Percentiles rank a stretch among this genome's conserved stretches.
These are phyloP conservation scores for Puccinia hordei DNA, from an alignment of 1,284 basidiomycete genomes.

Conservation along the genomic window DNA sequence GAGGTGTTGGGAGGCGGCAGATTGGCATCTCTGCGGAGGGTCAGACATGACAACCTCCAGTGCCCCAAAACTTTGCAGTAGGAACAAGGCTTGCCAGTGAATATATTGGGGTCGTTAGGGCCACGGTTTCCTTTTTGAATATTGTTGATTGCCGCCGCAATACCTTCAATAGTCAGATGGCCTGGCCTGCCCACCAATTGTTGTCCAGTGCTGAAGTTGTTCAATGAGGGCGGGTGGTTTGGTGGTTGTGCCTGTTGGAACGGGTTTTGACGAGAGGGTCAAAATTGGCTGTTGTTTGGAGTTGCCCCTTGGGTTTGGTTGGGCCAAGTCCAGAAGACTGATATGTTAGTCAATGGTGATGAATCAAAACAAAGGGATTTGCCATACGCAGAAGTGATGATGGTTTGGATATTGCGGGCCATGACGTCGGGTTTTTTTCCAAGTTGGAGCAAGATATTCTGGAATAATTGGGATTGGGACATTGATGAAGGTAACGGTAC, in stretches of 20 bases:
- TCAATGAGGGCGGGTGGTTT: neutral
- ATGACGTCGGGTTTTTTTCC: neutral
- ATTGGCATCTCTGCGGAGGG: constrained; percentile 1
- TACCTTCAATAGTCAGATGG: neutral
- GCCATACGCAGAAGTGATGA: constrained; percentile 9
- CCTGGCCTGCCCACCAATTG: neutral
- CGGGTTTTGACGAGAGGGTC: neutral
- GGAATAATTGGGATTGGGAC: neutral
- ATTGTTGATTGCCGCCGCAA: neutral
- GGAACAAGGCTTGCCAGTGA: neutral
- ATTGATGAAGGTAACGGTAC: neutral
- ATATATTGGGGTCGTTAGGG: neutral
- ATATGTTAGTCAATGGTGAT: neutral
- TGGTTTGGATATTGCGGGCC: neutral
- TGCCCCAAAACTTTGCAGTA: neutral
- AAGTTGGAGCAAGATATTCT: neutral
- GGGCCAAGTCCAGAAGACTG: neutral
- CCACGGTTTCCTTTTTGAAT: neutral
- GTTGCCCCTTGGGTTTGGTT: neutral
- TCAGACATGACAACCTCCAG: neutral
- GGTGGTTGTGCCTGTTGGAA: constrained; percentile 18
- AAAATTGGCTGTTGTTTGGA: neutral
- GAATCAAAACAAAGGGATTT: neutral
- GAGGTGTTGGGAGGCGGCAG: neutral
- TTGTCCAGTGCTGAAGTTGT: neutral